These are phyloP conservation scores for Blumeriella jaapii DNA, from an alignment of 2,329 filamentous ascomycete genomes.

Conservation along the genomic window DNA sequence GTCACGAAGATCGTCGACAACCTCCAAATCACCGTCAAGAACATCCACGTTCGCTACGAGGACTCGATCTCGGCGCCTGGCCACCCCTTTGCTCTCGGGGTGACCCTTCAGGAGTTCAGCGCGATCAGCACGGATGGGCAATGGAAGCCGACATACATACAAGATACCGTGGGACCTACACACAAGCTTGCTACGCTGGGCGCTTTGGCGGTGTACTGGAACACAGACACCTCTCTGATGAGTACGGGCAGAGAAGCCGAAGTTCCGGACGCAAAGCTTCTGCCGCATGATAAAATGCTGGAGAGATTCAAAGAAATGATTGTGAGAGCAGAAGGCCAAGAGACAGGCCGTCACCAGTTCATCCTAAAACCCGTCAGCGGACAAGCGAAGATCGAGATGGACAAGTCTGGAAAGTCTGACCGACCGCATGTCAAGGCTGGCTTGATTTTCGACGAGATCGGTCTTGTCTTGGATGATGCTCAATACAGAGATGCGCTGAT, in stretches of 20 bases:
- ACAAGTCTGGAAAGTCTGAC: slow-evolving; percentile 76
- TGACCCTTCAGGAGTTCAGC: slow-evolving; percentile 93
- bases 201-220: slow-evolving; percentile 92
- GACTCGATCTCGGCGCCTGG: slow-evolving; percentile 91
- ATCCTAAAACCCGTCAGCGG: slow-evolving; percentile 94
- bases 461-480: slow-evolving; percentile 91
- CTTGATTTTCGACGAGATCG: slow-evolving; percentile 91
- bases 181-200: slow-evolving; percentile 91
- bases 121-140: slow-evolving; percentile 90
- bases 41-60: slow-evolving; percentile 96
- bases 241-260: slow-evolving; percentile 68
- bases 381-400: slow-evolving; percentile 85
- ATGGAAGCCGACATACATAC: slow-evolving; percentile 94
- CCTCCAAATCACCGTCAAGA: slow-evolving; percentile 92
- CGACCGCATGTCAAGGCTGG: slow-evolving; percentile 82
- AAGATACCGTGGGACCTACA: slow-evolving; percentile 69
- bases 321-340: slow-evolving; percentile 50
- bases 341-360: slow-evolving; percentile 62
- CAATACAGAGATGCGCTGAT: slow-evolving; percentile 96
- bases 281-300: slow-evolving; percentile 67
- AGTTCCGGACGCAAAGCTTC: slow-evolving; percentile 43
- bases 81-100: slow-evolving; percentile 84
- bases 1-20: slow-evolving; percentile 98
- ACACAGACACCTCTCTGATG: slow-evolving; percentile 79
- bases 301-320: slow-evolving; percentile 70